Conservation (phyloP, 148 eudicot species). For the Cornus suecica region DNA sequence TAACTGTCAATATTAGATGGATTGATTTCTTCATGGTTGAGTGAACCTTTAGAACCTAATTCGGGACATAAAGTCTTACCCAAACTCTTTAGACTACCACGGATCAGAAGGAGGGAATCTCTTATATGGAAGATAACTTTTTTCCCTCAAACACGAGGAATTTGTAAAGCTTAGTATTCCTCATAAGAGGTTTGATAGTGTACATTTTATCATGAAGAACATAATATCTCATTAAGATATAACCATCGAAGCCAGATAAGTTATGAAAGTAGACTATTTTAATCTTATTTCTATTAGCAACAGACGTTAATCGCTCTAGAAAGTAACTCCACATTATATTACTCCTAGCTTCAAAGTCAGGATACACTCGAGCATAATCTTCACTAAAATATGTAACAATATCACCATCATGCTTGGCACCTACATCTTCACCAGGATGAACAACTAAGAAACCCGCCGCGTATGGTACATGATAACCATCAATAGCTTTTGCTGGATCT, state of each 20-base stretch:
- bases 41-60: not conserved
- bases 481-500: too few species aligned
- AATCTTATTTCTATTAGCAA: conserved; percentile 3
- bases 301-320: not conserved
- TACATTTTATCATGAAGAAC: not conserved
- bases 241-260: conserved; percentile 1
- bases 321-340: not conserved
- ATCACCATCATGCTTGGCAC: too few species aligned
- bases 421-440: not conserved
- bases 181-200: conserved; percentile 6
- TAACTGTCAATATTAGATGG: too few species aligned
- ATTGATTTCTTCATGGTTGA: not conserved
- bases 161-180: conserved; percentile 13
- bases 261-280: conserved; percentile 9
- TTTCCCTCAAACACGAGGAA: conserved; percentile 7
- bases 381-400: conserved; percentile 13
- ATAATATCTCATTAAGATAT: conserved; percentile 5
- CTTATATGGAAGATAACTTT: too few species aligned
- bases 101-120: too few species aligned
- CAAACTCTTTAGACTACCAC: not conserved
- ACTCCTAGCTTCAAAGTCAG: not conserved
- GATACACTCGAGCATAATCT: not conserved
- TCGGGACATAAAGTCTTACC: not conserved
- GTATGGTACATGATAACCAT: conserved; percentile 11
- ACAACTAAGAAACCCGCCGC: conserved; percentile 10